A percentile compares a stretch with the other conserved stretches of the same genome.
phyloP scores from a whole-genome alignment of 257 asterid species.

The Ophiorrhiza pumila region DNA sequence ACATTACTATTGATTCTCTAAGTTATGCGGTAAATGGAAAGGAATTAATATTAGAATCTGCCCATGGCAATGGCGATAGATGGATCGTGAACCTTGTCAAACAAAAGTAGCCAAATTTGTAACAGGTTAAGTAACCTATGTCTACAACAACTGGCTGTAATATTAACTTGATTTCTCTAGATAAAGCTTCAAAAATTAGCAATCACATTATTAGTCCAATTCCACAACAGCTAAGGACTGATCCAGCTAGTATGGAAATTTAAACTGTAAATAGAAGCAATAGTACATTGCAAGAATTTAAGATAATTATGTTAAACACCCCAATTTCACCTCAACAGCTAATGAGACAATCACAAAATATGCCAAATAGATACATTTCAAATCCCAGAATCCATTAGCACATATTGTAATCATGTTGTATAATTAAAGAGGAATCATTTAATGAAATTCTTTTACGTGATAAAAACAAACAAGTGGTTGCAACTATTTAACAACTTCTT shows the following conservation, averaged over 20 bases:
- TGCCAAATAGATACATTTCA: background rate
- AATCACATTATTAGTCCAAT: background rate
- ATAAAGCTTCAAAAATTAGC: background rate
- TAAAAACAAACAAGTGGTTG: background rate
- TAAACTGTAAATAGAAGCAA: background rate
- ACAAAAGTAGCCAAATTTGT: background rate
- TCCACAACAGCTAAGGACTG: background rate
- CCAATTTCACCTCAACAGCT: background rate
- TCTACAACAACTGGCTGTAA: background rate
- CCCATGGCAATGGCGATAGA: background rate
- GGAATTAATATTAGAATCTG: background rate
- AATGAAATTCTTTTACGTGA: background rate
- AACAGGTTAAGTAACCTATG: background rate
- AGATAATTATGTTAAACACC: background rate
- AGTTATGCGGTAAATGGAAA: background rate
- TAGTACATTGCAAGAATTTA: background rate
- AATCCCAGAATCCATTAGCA: background rate
- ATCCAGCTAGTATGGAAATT: background rate
- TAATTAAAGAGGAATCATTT: background rate
- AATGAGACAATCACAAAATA: background rate
- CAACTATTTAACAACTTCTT: background rate
- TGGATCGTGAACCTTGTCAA: background rate
- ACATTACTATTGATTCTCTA: background rate
- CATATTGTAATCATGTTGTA: background rate
- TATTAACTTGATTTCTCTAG: background rate